Conservation (phyloP, 1,284 basidiomycete species). For the Trametes versicolor region DNA sequence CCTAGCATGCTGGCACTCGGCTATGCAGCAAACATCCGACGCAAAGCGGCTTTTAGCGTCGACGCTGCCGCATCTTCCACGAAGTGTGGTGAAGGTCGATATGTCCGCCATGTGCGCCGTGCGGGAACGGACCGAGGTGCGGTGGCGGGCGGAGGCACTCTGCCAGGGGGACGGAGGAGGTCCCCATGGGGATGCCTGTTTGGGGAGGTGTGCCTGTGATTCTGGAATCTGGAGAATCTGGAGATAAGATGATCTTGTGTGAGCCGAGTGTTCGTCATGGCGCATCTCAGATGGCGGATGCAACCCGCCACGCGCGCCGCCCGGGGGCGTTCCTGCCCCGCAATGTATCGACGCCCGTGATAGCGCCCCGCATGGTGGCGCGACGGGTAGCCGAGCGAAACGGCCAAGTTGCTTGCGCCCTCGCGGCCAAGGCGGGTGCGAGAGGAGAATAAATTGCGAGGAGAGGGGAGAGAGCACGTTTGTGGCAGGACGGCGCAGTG, state of each 20-base stretch:
- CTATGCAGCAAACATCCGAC: no score
- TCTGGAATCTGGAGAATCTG: slow-evolving; percentile 27
- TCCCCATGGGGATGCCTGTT: slow-evolving; percentile 34
- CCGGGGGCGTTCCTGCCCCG: slow-evolving; percentile 28
- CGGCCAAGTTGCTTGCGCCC: not conserved
- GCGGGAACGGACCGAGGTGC: not conserved
- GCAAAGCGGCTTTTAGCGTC: no score
- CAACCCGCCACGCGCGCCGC: slow-evolving; percentile 15
- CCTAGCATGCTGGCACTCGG: not conserved
- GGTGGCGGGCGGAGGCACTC: not conserved
- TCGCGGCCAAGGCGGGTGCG: not conserved
- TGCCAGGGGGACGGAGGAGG: slow-evolving; percentile 3
- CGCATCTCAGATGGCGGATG: slow-evolving; percentile 34
- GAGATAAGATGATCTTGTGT: slow-evolving; percentile 28
- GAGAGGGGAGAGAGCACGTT: slow-evolving; percentile 9
- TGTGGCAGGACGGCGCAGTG: slow-evolving; percentile 4
- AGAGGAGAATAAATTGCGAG: not conserved
- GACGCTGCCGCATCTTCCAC: not conserved
- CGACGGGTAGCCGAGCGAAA: not conserved
- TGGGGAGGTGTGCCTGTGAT: slow-evolving; percentile 27
- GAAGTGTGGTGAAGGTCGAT: not conserved
- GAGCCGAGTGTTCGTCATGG: slow-evolving; percentile 28
- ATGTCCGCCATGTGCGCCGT: not conserved
- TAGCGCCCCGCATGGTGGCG: not conserved
- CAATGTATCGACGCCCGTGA: slow-evolving; percentile 8